These are phyloP conservation scores for Globisporangium cystogenes DNA, from an alignment of 352 stramenopile genomes.

Conservation along the genomic window DNA sequence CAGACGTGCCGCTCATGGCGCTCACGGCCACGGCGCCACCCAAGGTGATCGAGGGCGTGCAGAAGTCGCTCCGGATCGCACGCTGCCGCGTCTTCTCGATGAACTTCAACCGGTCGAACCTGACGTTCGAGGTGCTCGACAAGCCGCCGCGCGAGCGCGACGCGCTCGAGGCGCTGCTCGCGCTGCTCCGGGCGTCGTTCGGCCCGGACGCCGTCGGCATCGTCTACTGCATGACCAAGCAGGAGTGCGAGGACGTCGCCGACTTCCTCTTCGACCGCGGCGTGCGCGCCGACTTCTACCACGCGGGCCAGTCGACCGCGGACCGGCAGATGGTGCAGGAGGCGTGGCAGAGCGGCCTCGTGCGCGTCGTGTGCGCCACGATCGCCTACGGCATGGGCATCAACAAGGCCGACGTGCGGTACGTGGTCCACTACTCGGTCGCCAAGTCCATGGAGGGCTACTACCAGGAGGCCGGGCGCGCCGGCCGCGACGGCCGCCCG, in stretches of 20 bases:
- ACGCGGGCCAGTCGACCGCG: constrained; percentile 79
- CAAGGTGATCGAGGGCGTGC: constrained; percentile 78
- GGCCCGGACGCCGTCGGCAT: constrained; percentile 67
- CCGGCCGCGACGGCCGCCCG: constrained; percentile 92
- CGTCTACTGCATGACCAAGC: constrained; percentile 93
- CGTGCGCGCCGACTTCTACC: constrained; percentile 90
- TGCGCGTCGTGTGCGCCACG: constrained; percentile 92
- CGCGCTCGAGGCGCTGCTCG: constrained; percentile 44
- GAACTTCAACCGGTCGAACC: constrained; percentile 91
- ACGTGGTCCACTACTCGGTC: constrained; percentile 91
- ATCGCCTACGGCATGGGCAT: constrained; percentile 97
- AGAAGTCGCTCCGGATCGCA: constrained; percentile 69
- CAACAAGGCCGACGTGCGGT: constrained; percentile 93
- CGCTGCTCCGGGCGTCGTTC: constrained; percentile 54
- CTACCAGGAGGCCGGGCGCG: constrained; percentile 97
- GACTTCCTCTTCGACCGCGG: constrained; percentile 83
- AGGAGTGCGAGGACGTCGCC: constrained; percentile 92
- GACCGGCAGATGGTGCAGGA: constrained; percentile 79
- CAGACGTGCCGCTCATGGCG: constrained; percentile 89
- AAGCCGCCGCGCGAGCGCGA: constrained; percentile 46
- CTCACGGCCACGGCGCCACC: constrained; percentile 89
- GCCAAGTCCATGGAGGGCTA: constrained; percentile 96
- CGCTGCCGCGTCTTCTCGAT: constrained; percentile 86
- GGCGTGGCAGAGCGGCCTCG: constrained; percentile 62
- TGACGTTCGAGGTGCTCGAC: constrained; percentile 87